Evolutionary conservation across 805 yeast species (phyloP), one percentile per base, ranked within the genome.

Genomic region (Monosporozyma siamensis): DNA sequence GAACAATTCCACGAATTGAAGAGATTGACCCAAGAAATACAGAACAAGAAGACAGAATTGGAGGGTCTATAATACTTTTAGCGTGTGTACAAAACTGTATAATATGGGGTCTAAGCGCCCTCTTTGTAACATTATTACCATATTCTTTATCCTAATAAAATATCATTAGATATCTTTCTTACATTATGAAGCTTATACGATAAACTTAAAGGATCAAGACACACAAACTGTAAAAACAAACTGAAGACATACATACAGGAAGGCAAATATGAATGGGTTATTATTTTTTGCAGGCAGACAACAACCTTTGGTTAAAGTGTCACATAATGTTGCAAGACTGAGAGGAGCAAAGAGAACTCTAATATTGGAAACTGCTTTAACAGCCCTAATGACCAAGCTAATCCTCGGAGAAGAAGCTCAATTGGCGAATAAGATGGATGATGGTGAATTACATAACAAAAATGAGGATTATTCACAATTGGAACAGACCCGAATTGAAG

Each of bases 341-440:
- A 10, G 17, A 32, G 22, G 22, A 32, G n/a, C n/a, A n/a, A 32
- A 22, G 23, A 32, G 35, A 32, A 32, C 35, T 7, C n/a, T 47
- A 8, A 18, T 47, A 7, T 11, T 38, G n/a, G 32, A 47, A 4
- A 35, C 51, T 17, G 48, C 47, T 1, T n/a, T 41, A 8, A 44
- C 52, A 5, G 43, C 49, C 15, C 44, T 56, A 2, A 27, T 55
- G 23, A 55, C 55, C 5, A 41, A 49, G 22, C 44, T 60, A 20
- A 23, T 64, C 2, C 49, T 63, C 40, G 63, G 72, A 20, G 63
- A 71, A 42, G 70, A 72, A 38, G 74, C 78, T 29, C 53, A 66
- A 34, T 61, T 80, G 40, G 90, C 88, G 1, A 71, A 78, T 47
- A 61, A 74, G 43, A 74, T 82, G 76, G 82, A 48, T 40, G 51